Conservation (phyloP, 2,329 filamentous ascomycete species). For the Calonectria honghensis region DNA sequence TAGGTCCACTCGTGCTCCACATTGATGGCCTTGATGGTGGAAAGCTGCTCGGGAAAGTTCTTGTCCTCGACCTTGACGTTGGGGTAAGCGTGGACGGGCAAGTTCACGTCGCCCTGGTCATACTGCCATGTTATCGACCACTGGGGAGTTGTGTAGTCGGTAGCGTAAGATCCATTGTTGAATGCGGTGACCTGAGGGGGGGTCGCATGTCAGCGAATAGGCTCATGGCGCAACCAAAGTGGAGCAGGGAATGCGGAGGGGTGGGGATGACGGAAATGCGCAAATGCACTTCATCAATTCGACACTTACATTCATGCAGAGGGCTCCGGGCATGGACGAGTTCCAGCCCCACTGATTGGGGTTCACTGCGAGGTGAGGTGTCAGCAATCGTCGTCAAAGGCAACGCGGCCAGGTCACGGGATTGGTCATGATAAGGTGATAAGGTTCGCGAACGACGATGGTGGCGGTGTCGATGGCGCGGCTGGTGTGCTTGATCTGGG, state of each 20-base stretch:
- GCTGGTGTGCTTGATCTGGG: neutral
- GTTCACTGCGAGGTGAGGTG: slow-evolving; percentile 64
- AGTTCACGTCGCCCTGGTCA: slow-evolving; percentile 61
- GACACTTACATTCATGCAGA: slow-evolving; percentile 73
- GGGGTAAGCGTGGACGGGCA: slow-evolving; percentile 73
- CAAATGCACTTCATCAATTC: slow-evolving; percentile 18
- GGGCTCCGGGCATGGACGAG: slow-evolving; percentile 59
- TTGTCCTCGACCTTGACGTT: slow-evolving; percentile 69
- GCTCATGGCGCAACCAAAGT: slow-evolving; percentile 25
- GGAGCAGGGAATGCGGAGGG: slow-evolving; percentile 15
- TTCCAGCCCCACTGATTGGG: slow-evolving; percentile 74
- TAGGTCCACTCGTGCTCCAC: slow-evolving; percentile 71
- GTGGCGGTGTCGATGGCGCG: slow-evolving; percentile 10
- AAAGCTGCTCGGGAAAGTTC: slow-evolving; percentile 65
- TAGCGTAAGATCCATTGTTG: slow-evolving; percentile 71
- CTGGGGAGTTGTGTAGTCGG: slow-evolving; percentile 66
- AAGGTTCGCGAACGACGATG: slow-evolving; percentile 2
- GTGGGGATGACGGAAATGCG: slow-evolving; percentile 12
- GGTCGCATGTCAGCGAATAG: slow-evolving; percentile 31
- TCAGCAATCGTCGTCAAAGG: slow-evolving; percentile 42
- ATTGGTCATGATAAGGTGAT: slow-evolving; percentile 6
- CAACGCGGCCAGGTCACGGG: slow-evolving; percentile 24
- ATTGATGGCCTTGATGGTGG: slow-evolving; percentile 61
- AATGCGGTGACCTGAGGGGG: slow-evolving; percentile 66
- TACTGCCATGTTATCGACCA: slow-evolving; percentile 74